phyloP scores from a whole-genome alignment of 1,284 basidiomycete genomes.

The Bondarzewia mesenterica region DNA sequence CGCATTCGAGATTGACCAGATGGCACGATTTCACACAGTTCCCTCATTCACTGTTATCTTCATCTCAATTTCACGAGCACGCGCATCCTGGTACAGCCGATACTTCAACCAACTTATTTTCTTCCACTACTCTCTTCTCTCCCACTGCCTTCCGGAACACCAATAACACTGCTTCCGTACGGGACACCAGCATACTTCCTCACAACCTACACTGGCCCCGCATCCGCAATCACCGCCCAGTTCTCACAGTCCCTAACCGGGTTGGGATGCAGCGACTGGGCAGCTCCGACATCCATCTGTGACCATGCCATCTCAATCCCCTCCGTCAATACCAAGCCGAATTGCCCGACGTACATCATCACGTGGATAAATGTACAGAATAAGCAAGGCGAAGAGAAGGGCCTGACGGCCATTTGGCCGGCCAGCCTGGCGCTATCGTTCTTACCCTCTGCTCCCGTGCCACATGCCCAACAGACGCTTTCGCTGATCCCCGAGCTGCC shows the following conservation, averaged over 20 bases:
- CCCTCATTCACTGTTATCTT: slow-evolving; percentile 52
- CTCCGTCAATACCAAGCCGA: neutral
- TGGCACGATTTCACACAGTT: slow-evolving; percentile 33
- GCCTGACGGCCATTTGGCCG: slow-evolving; percentile 66
- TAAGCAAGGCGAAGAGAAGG: slow-evolving; percentile 70
- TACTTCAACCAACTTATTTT: slow-evolving; percentile 46
- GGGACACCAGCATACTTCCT: slow-evolving; percentile 68
- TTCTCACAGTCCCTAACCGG: slow-evolving; percentile 55
- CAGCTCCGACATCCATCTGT: neutral
- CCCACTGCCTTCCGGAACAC: slow-evolving; percentile 47
- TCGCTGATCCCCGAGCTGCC: slow-evolving; percentile 56
- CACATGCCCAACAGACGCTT: slow-evolving; percentile 35
- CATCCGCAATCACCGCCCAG: slow-evolving; percentile 48
- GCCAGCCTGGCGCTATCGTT: slow-evolving; percentile 44
- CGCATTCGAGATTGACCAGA: neutral
- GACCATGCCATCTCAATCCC: neutral
- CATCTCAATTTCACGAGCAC: slow-evolving; percentile 42
- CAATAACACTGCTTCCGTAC: slow-evolving; percentile 59
- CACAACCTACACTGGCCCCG: slow-evolving; percentile 54
- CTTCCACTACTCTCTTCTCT: slow-evolving; percentile 31
- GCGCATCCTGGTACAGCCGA: slow-evolving; percentile 52
- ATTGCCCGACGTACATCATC: slow-evolving; percentile 43
- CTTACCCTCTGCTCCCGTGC: slow-evolving; percentile 27
- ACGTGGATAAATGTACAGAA: slow-evolving; percentile 70
- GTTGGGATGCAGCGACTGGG: slow-evolving; percentile 29